Conservation (phyloP, 805 yeast genomes). For the Henningerozyma blattae region DNA sequence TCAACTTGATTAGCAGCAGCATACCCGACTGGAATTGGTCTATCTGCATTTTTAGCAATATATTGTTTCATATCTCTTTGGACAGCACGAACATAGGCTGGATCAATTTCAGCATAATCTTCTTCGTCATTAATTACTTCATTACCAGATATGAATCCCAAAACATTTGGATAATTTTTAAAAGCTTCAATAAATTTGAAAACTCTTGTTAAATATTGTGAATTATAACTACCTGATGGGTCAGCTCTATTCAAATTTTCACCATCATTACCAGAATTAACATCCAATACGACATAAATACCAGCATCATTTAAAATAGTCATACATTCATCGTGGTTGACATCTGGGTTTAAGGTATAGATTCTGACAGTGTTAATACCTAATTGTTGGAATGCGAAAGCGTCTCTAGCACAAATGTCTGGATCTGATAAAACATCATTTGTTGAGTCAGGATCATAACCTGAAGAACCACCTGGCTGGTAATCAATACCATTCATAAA, state of each 20-base stretch:
- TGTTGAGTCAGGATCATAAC: slow-evolving; percentile 20
- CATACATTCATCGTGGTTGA: slow-evolving; percentile 88
- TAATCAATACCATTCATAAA: slow-evolving; percentile 82
- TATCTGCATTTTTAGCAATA: slow-evolving; percentile 51
- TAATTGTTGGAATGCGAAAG: slow-evolving; percentile 60
- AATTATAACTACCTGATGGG: slow-evolving; percentile 59
- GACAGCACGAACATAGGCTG: slow-evolving; percentile 76
- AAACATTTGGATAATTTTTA: slow-evolving; percentile 68
- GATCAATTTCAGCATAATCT: slow-evolving; percentile 49
- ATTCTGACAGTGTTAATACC: slow-evolving; percentile 82
- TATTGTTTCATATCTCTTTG: slow-evolving; percentile 87
- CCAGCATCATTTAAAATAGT: slow-evolving; percentile 82
- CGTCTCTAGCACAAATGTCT: slow-evolving; percentile 67
- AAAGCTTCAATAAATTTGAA: slow-evolving; percentile 79
- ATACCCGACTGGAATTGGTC: slow-evolving; percentile 89
- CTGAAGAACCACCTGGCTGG: slow-evolving; percentile 87
- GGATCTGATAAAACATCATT: slow-evolving; percentile 64
- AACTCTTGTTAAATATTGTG: slow-evolving; percentile 59
- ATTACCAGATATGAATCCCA: slow-evolving; percentile 87
- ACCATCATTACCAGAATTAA: slow-evolving; percentile 57
- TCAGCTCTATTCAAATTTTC: slow-evolving; percentile 64
- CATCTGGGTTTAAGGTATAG: slow-evolving; percentile 70
- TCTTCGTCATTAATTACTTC: slow-evolving; percentile 75
- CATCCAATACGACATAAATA: slow-evolving; percentile 77
- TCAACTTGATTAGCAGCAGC: slow-evolving; percentile 79